Conservation (phyloP, 2,329 filamentous ascomycete genomes). For the Colletotrichum truncatum region DNA sequence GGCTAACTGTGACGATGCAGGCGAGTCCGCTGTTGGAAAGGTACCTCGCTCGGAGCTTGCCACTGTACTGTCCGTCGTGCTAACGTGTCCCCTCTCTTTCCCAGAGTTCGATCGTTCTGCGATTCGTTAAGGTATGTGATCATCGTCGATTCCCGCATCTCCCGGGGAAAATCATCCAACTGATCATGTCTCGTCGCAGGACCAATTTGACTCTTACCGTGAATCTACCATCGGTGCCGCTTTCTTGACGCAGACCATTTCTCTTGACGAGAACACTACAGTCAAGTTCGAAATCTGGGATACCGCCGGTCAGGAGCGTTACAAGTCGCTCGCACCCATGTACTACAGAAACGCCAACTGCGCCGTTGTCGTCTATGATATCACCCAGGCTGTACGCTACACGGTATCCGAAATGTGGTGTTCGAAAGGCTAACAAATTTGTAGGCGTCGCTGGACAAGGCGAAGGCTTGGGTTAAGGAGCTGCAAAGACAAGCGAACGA, state of each 20-base stretch:
- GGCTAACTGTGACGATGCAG: conserved; percentile 54
- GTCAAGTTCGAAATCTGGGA: conserved; percentile 99
- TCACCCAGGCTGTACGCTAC: conserved; percentile 90
- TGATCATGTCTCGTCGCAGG: conserved; percentile 59
- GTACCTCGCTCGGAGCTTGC: conserved; percentile 53
- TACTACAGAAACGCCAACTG: conserved; percentile 99
- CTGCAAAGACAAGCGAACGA: conserved; percentile 98
- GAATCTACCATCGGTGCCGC: conserved; percentile 98
- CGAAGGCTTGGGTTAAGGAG: conserved; percentile 99
- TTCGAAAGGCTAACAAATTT: conserved; percentile 30
- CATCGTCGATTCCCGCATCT: background rate
- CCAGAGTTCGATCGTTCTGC: conserved; percentile 94
- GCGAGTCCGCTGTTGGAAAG: conserved; percentile 99
- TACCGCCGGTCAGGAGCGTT: conserved; percentile 97
- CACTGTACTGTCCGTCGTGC: background rate
- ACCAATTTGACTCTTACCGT: conserved; percentile 98
- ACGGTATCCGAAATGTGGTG: conserved; percentile 14
- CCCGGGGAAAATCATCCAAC: background rate
- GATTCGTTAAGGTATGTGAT: conserved; percentile 91
- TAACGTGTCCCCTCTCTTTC: conserved; percentile 33
- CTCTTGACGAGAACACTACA: conserved; percentile 95
- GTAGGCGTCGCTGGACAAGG: conserved; percentile 96
- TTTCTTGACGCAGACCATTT: conserved; percentile 98
- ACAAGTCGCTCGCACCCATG: conserved; percentile 99
- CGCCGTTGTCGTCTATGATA: conserved; percentile 98